Conservation (phyloP, 1,284 basidiomycete species). For the Lignosus rhinocerotis region DNA sequence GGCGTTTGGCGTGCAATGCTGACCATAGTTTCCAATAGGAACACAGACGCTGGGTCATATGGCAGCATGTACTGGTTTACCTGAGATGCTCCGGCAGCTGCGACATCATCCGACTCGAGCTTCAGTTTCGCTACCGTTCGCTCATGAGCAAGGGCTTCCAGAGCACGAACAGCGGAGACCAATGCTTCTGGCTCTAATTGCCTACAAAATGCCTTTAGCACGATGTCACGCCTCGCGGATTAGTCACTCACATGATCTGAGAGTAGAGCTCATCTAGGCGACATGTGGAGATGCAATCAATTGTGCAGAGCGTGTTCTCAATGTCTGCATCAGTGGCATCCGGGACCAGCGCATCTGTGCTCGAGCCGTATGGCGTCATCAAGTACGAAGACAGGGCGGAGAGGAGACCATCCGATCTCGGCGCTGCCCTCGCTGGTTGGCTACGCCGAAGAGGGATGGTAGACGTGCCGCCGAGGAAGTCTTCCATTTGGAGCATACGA, state of each 20-base stretch:
- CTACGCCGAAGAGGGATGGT: slow-evolving; percentile 86
- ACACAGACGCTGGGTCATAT: slow-evolving; percentile 94
- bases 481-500: slow-evolving; percentile 94
- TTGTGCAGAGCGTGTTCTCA: slow-evolving; percentile 92
- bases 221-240: neutral
- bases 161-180: slow-evolving; percentile 78
- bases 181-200: slow-evolving; percentile 78
- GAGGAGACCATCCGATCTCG: slow-evolving; percentile 84
- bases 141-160: slow-evolving; percentile 90
- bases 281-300: slow-evolving; percentile 95
- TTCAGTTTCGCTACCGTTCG: slow-evolving; percentile 76
- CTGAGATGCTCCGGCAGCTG: slow-evolving; percentile 36
- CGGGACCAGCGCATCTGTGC: slow-evolving; percentile 72
- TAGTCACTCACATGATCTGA: slow-evolving; percentile 77
- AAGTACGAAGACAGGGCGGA: slow-evolving; percentile 96
- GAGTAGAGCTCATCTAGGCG: slow-evolving; percentile 92
- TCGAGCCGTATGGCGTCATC: slow-evolving; percentile 87
- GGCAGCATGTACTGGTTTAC: slow-evolving; percentile 57
- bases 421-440: slow-evolving; percentile 63
- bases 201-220: slow-evolving; percentile 40
- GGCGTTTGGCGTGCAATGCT: slow-evolving; percentile 80
- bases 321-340: slow-evolving; percentile 87
- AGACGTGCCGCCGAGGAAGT: slow-evolving; percentile 88
- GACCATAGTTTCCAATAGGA: slow-evolving; percentile 92
- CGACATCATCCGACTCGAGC: slow-evolving; percentile 61